phyloP scores from a whole-genome alignment of 2,329 filamentous ascomycete genomes.

The Colletotrichum sp. region DNA sequence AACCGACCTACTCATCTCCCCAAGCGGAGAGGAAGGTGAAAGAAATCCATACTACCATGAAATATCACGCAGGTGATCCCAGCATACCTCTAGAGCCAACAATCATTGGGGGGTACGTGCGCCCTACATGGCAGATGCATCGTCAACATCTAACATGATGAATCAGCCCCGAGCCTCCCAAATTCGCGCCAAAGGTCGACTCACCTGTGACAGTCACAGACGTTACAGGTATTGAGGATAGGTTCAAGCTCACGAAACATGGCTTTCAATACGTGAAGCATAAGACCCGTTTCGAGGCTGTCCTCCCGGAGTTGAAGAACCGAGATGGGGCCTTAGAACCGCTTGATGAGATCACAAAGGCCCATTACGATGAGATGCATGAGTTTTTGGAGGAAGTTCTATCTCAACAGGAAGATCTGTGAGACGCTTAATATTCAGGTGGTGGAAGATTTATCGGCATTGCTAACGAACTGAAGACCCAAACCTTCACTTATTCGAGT shows the following conservation, averaged over 20 bases:
- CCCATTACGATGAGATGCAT: not conserved
- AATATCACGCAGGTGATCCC: not conserved
- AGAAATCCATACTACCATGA: not conserved
- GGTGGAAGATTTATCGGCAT: not conserved
- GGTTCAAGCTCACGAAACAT: not conserved
- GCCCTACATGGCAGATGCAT: not conserved
- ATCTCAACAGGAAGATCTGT: not conserved
- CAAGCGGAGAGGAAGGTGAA: not conserved
- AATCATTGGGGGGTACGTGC: not conserved
- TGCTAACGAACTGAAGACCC: not conserved
- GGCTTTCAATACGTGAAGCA: not conserved
- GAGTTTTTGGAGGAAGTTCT: not conserved
- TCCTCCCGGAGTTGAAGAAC: not conserved
- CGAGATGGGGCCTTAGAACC: not conserved
- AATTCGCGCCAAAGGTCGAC: not conserved
- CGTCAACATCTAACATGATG: not conserved
- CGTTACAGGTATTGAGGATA: not conserved
- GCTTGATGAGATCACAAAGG: not conserved
- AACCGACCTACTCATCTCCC: not conserved
- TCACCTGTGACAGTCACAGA: not conserved
- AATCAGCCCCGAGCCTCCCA: not conserved
- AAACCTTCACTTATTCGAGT: not conserved
- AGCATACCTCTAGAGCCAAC: not conserved
- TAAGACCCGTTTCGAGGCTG: not conserved
- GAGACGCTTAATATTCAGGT: accelerated